phyloP scores from a whole-genome alignment of 2,329 filamentous ascomycete genomes.

The Aureobasidium sp. region DNA sequence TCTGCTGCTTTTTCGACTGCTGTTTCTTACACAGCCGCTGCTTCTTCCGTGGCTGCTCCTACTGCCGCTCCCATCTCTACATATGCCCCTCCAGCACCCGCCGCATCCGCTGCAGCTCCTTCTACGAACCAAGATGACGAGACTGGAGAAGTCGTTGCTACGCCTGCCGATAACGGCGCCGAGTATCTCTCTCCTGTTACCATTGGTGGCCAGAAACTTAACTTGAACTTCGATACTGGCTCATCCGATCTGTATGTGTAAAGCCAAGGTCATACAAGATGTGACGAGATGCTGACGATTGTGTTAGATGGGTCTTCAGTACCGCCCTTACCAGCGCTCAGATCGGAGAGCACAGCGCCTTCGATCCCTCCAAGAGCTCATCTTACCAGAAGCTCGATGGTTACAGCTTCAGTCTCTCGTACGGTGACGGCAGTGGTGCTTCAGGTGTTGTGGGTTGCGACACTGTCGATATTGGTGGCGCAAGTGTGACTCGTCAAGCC shows the following conservation, averaged over 20 bases:
- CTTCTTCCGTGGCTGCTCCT: not conserved
- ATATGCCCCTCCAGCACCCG: not conserved
- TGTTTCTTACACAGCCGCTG: not conserved
- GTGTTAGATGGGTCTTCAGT: slow-evolving; percentile 60
- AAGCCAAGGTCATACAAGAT: not conserved
- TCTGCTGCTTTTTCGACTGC: not conserved
- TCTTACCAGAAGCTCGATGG: slow-evolving; percentile 45
- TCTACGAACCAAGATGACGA: slow-evolving; percentile 18
- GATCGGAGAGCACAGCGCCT: slow-evolving; percentile 49
- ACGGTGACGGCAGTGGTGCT: slow-evolving; percentile 61
- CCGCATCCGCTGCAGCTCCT: slow-evolving; percentile 1
- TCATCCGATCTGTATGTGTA: slow-evolving; percentile 60
- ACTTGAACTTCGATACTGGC: slow-evolving; percentile 69
- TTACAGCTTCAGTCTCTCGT: slow-evolving; percentile 56
- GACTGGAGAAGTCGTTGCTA: slow-evolving; percentile 55
- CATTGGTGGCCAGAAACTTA: slow-evolving; percentile 62
- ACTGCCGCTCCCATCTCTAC: not conserved
- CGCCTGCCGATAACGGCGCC: slow-evolving; percentile 57
- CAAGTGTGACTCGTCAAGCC: slow-evolving; percentile 54
- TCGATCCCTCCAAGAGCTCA: slow-evolving; percentile 46
- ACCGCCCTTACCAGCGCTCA: slow-evolving; percentile 44
- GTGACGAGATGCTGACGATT: not conserved
- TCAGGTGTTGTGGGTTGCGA: slow-evolving; percentile 62
- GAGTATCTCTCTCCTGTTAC: slow-evolving; percentile 64
- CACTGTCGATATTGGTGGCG: slow-evolving; percentile 59